Conservation (phyloP, 2,329 filamentous ascomycete genomes). For the Dactylonectria estremocensis region DNA sequence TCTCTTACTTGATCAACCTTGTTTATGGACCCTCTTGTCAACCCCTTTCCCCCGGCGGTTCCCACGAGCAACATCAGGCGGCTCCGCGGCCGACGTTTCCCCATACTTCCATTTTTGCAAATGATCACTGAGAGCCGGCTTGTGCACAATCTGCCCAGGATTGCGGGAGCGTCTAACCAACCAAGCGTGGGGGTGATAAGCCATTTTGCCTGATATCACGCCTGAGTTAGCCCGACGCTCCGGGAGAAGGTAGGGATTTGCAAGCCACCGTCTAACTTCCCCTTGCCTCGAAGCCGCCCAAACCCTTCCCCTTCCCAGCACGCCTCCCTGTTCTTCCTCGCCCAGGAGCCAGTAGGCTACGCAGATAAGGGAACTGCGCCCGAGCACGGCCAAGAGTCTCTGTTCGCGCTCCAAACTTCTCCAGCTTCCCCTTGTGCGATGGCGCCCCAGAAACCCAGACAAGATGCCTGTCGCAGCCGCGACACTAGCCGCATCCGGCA, state of each 20-base stretch:
- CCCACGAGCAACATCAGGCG: slow-evolving; percentile 35
- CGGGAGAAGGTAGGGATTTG: slow-evolving; percentile 36
- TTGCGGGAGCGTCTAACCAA: slow-evolving; percentile 27
- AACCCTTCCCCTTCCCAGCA: slow-evolving; percentile 35
- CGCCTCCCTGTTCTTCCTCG: slow-evolving; percentile 37
- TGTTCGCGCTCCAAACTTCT: slow-evolving; percentile 41
- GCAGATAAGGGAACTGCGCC: slow-evolving; percentile 46
- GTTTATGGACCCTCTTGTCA: not conserved
- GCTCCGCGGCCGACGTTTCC: slow-evolving; percentile 41
- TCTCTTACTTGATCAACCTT: slow-evolving; percentile 6
- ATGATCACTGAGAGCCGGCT: slow-evolving; percentile 27
- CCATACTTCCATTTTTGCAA: slow-evolving; percentile 41
- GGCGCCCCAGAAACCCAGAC: slow-evolving; percentile 41
- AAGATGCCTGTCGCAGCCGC: slow-evolving; percentile 39
- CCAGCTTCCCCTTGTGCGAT: slow-evolving; percentile 50
- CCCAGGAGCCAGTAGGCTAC: slow-evolving; percentile 32
- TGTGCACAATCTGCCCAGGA: slow-evolving; percentile 36
- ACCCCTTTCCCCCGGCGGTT: slow-evolving; percentile 12
- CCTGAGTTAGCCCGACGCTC: slow-evolving; percentile 30
- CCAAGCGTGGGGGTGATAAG: slow-evolving; percentile 43
- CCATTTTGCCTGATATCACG: slow-evolving; percentile 39
- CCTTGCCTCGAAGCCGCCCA: slow-evolving; percentile 28
- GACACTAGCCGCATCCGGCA: slow-evolving; percentile 47
- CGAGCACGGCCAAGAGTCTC: slow-evolving; percentile 42
- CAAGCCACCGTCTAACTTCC: slow-evolving; percentile 32